Evolutionary conservation across 2,329 filamentous ascomycete species (phyloP).

Genomic region (Hypocreales sp.): DNA sequence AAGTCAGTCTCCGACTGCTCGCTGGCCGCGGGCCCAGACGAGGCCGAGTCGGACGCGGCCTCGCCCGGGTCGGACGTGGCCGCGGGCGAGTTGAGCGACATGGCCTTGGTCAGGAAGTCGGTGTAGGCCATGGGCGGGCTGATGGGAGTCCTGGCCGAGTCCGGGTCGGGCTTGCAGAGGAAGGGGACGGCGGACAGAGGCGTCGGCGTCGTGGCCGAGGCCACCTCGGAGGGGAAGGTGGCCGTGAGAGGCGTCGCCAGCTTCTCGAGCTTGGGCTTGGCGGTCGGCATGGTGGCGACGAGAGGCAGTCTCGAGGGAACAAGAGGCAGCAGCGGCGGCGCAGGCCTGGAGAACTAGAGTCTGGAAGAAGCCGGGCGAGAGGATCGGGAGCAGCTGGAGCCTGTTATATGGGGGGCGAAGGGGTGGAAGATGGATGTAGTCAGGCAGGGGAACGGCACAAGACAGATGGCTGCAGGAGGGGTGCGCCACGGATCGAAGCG

Average conservation of each 20-base stretch:
- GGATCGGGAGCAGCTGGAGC: no score
- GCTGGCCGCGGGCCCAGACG: conserved; percentile 42
- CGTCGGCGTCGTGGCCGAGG: conserved; percentile 50
- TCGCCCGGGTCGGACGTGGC: conserved; percentile 28
- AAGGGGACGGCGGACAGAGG: conserved; percentile 39
- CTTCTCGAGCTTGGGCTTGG: conserved; percentile 44
- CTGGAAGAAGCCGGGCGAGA: no score
- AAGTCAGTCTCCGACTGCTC: conserved; percentile 38
- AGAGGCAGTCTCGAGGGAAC: background rate
- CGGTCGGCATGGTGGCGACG: conserved; percentile 28
- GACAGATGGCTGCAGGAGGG: no score
- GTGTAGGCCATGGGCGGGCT: conserved; percentile 81
- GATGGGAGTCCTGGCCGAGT: conserved; percentile 74
- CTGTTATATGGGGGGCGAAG: no score
- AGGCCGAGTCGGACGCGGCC: conserved; percentile 29
- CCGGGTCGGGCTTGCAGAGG: conserved; percentile 23
- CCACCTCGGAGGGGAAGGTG: conserved; percentile 44
- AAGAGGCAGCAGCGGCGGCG: background rate
- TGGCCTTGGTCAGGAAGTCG: conserved; percentile 70
- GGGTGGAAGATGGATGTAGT: no score
- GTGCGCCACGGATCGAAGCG: no score
- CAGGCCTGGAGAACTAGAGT: no score
- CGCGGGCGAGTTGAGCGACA: conserved; percentile 60
- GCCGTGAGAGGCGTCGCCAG: conserved; percentile 47
- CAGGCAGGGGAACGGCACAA: no score